Conservation (phyloP, 306 rosid genomes). For the Psophocarpus tetragonolobus region DNA sequence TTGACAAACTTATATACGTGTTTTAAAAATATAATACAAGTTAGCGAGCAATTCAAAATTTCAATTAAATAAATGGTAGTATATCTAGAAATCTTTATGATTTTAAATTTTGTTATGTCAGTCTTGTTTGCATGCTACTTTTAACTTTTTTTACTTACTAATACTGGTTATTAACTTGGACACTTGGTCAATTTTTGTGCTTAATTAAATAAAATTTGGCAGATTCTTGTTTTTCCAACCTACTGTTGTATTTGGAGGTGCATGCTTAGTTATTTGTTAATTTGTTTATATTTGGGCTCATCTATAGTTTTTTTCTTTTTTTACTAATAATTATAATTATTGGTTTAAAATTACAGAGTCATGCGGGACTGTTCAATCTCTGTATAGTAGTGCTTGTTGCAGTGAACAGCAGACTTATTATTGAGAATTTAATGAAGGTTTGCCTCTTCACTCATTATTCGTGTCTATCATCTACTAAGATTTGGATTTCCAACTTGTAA, state of each 20-base stretch:
- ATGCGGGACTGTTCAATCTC: slow-evolving; percentile 93
- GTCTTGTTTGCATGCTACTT: slow-evolving; percentile 10
- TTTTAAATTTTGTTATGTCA: background rate
- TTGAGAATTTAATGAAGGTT: slow-evolving; percentile 98
- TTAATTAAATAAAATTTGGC: background rate
- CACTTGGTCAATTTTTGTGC: slow-evolving; percentile 10
- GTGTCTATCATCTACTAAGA: background rate
- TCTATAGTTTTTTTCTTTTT: background rate
- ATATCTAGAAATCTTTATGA: background rate
- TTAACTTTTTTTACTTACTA: background rate
- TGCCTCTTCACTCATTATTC: slow-evolving; percentile 12
- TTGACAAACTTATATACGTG: background rate
- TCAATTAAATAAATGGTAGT: background rate
- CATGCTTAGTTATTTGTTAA: slow-evolving; percentile 5
- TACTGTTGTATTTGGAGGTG: background rate
- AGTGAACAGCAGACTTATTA: slow-evolving; percentile 91
- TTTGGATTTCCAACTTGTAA: background rate
- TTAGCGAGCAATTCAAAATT: background rate
- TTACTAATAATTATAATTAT: slow-evolving; percentile 5
- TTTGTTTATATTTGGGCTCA: background rate
- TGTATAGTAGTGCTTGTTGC: slow-evolving; percentile 96
- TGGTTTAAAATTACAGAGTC: slow-evolving; percentile 80
- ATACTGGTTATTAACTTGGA: background rate
- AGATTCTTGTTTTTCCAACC: slow-evolving; percentile 12
- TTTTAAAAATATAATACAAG: background rate